Evolutionary conservation across 2,329 filamentous ascomycete genomes (phyloP).

Genomic region (Fusarium pseudoanthophilum): DNA sequence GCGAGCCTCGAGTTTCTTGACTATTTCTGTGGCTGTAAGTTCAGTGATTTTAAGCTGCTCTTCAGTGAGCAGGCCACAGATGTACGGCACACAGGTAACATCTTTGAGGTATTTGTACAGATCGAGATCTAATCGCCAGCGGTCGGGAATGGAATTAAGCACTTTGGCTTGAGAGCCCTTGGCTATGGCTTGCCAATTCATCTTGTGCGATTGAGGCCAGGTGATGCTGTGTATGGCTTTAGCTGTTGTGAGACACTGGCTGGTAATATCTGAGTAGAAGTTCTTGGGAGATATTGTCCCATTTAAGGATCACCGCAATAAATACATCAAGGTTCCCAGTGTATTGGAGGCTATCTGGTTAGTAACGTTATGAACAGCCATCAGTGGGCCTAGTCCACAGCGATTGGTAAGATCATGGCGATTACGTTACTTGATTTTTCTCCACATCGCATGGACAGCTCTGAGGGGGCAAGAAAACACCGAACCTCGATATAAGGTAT

Average conservation of each 20-base stretch:
- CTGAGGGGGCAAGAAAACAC: too few species aligned
- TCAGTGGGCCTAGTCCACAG: neutral
- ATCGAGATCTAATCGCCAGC: neutral
- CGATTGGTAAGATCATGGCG: neutral
- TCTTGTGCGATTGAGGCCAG: fast-evolving
- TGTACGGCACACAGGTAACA: neutral
- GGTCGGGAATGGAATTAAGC: neutral
- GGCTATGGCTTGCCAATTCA: neutral
- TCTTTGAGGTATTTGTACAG: neutral
- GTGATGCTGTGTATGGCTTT: neutral
- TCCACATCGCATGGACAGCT: neutral
- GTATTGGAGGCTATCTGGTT: neutral
- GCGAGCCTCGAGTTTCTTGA: neutral
- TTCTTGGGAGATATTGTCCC: fast-evolving
- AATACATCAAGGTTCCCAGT: fast-evolving
- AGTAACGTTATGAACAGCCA: neutral
- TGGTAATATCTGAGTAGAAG: fast-evolving
- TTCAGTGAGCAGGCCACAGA: neutral
- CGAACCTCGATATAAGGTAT: too few species aligned
- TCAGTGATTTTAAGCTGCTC: neutral
- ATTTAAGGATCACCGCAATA: neutral
- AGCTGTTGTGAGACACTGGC: fast-evolving
- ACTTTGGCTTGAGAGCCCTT: neutral
- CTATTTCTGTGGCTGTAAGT: neutral
- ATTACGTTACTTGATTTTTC: neutral